phyloP scores from a whole-genome alignment of 176 grass and related monocot genomes.

The Cymbopogon citratus region DNA sequence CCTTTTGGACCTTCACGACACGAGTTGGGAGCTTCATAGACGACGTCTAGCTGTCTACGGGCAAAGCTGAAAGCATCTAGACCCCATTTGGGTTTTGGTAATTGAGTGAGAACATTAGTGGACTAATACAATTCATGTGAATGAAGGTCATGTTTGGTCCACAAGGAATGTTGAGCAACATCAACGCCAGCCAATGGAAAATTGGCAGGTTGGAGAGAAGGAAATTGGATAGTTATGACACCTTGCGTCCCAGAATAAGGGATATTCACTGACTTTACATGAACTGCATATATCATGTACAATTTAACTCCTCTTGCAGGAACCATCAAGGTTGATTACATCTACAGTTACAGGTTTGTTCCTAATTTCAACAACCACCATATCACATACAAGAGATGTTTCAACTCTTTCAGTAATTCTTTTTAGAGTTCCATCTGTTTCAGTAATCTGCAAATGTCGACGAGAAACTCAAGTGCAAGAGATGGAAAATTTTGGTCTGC shows the following conservation, averaged over 20 bases:
- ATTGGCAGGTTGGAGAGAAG: not conserved
- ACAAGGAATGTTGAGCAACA: not conserved
- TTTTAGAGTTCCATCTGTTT: not conserved
- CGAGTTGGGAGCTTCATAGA: too few relatives aligned
- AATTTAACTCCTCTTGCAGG: constrained; percentile 30
- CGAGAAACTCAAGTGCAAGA: constrained; percentile 4
- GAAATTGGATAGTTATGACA: not conserved
- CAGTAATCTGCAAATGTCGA: not conserved
- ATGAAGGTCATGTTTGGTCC: not conserved
- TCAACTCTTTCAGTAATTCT: not conserved
- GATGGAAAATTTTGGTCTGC: not conserved
- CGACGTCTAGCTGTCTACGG: too few relatives aligned
- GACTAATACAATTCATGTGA: not conserved
- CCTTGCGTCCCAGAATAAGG: not conserved
- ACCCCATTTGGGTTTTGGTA: too few relatives aligned
- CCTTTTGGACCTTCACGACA: too few relatives aligned
- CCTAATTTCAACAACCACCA: constrained; percentile 1
- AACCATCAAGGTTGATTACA: constrained; percentile 21
- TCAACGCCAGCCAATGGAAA: not conserved
- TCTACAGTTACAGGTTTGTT: constrained; percentile 35
- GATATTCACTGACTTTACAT: constrained; percentile 2
- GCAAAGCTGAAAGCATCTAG: too few relatives aligned
- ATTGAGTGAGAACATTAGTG: not conserved
- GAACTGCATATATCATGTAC: not conserved
- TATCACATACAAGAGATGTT: constrained; percentile 9